Evolutionary conservation across 1,284 basidiomycete species (phyloP).

Genomic region (Puccinia triticina): DNA sequence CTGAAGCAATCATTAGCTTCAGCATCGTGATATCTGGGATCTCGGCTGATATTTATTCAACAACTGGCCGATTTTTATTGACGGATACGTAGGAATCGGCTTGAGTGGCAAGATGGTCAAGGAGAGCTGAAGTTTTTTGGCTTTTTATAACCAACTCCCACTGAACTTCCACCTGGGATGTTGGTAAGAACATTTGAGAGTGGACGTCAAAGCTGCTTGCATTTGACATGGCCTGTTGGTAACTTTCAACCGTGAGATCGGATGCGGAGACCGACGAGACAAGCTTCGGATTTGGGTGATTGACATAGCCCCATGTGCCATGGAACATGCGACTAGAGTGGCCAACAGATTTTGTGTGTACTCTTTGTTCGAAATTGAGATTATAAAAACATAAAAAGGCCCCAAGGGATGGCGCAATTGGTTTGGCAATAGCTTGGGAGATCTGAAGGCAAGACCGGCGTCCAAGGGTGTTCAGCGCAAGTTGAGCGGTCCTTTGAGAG

Average conservation of each 20-base stretch:
- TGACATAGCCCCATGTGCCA: slow-evolving; percentile 12
- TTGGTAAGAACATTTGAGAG: not conserved
- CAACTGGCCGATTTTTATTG: not conserved
- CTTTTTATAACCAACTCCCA: not conserved
- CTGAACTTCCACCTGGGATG: not conserved
- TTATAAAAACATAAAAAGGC: not conserved
- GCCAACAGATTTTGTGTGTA: not conserved
- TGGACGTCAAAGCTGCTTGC: not conserved
- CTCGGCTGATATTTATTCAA: not conserved
- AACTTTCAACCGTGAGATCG: not conserved
- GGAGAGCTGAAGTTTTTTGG: not conserved
- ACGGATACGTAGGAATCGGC: not conserved
- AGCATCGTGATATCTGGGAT: no score
- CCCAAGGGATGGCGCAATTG: no score
- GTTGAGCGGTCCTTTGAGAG: slow-evolving; percentile 2
- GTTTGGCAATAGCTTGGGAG: not conserved
- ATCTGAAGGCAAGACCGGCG: not conserved
- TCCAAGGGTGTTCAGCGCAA: not conserved
- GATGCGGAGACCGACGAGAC: not conserved
- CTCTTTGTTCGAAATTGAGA: not conserved
- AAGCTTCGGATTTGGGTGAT: not conserved
- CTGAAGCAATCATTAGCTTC: slow-evolving; percentile 8
- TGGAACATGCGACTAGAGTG: not conserved
- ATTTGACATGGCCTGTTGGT: not conserved
- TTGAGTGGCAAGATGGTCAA: not conserved